Percentiles rank a stretch among this genome's conserved stretches.
Conservation (phyloP, 2,329 filamentous ascomycete genomes). For the Fusarium hainanense region DNA sequence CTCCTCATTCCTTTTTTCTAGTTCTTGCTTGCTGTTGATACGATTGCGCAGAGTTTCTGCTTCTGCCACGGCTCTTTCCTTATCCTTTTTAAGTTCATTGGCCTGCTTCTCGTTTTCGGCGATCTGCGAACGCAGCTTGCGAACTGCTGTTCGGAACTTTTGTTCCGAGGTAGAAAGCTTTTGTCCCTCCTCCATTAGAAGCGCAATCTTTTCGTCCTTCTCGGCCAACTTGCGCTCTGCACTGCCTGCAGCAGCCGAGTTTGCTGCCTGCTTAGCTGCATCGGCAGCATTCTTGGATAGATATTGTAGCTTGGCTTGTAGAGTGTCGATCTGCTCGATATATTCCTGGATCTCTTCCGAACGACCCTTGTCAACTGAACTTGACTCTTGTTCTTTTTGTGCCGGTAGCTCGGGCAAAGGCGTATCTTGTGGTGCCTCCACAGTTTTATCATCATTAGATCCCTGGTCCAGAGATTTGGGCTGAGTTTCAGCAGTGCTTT, state of each 20-base stretch:
- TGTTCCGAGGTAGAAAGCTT: conserved; percentile 88
- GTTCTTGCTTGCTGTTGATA: conserved; percentile 61
- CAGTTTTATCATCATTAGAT: not conserved
- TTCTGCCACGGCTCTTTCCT: conserved; percentile 68
- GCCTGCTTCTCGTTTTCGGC: conserved; percentile 73
- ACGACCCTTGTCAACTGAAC: conserved; percentile 55
- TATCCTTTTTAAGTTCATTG: conserved; percentile 67
- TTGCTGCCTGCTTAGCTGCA: conserved; percentile 75
- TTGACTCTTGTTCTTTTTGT: conserved; percentile 36
- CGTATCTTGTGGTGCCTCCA: not conserved
- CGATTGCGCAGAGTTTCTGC: conserved; percentile 59
- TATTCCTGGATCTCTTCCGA: conserved; percentile 87
- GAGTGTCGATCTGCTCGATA: conserved; percentile 88
- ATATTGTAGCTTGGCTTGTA: conserved; percentile 92
- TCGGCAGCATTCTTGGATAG: conserved; percentile 83
- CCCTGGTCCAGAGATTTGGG: not conserved
- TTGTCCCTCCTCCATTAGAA: conserved; percentile 92
- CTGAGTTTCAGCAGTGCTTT: conserved; percentile 2
- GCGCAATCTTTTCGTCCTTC: conserved; percentile 89
- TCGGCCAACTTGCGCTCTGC: conserved; percentile 84
- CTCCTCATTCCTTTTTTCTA: conserved; percentile 65
- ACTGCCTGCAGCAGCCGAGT: conserved; percentile 71
- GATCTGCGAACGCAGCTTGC: conserved; percentile 77
- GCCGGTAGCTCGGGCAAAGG: not conserved
- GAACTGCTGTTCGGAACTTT: conserved; percentile 83